These are phyloP conservation scores for Letharia lupina DNA, from an alignment of 495 filamentous ascomycete species.

Conservation along the genomic window DNA sequence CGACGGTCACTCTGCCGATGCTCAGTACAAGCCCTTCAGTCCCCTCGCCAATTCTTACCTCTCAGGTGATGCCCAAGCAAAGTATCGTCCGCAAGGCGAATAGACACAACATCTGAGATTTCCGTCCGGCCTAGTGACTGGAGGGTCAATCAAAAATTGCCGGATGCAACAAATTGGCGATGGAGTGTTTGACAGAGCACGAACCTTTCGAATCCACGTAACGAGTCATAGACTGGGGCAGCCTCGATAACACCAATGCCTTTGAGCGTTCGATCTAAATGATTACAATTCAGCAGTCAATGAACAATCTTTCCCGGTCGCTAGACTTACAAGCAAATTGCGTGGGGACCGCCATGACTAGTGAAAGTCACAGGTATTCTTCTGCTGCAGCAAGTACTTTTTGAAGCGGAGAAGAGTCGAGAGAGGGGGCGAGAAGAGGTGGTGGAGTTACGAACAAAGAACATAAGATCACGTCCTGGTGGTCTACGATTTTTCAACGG, in stretches of 20 bases:
- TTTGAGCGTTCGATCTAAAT: constrained; percentile 80
- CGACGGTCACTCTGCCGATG: constrained; percentile 58
- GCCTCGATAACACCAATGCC: constrained; percentile 89
- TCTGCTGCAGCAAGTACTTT: neutral
- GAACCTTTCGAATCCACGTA: constrained; percentile 71
- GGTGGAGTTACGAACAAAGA: neutral
- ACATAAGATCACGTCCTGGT: no score
- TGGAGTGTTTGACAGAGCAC: constrained; percentile 11
- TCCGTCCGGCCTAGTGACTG: constrained; percentile 66
- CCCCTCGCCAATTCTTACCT: constrained; percentile 40
- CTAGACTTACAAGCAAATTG: constrained; percentile 72
- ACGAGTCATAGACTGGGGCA: constrained; percentile 73
- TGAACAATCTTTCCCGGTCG: neutral
- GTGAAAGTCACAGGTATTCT: constrained; percentile 58
- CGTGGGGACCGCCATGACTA: constrained; percentile 83
- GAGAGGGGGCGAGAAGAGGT: neutral
- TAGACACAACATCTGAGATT: constrained; percentile 90
- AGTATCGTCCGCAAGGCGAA: constrained; percentile 89
- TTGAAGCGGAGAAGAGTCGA: constrained; percentile 1
- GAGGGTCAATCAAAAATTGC: constrained; percentile 24
- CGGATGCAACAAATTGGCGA: neutral
- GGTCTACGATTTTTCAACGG: neutral
- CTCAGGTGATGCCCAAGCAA: constrained; percentile 87
- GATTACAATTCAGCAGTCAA: neutral
- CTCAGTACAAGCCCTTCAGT: constrained; percentile 7